phyloP scores from a whole-genome alignment of 1,139 yeast species.

The Saccharomyces hybrid region DNA sequence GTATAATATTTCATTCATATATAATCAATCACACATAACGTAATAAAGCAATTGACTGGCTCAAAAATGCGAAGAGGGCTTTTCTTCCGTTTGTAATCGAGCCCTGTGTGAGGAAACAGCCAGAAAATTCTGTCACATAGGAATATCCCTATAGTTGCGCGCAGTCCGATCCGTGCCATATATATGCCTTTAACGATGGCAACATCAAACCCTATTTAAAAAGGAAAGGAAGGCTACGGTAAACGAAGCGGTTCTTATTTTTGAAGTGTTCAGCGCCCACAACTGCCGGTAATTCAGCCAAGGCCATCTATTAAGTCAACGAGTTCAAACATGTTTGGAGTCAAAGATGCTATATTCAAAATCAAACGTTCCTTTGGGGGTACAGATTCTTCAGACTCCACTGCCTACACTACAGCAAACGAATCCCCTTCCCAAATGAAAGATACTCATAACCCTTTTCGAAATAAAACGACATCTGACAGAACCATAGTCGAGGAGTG shows the following conservation, averaged over 20 bases:
- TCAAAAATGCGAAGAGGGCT: background rate
- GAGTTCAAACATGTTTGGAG: slow-evolving; percentile 7
- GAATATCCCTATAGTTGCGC: background rate
- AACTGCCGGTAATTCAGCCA: background rate
- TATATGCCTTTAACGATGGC: background rate
- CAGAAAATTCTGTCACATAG: background rate
- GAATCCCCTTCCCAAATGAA: background rate
- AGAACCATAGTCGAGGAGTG: slow-evolving; percentile 11
- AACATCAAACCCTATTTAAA: background rate
- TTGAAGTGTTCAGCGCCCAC: background rate
- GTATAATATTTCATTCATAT: background rate
- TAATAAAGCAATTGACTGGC: background rate
- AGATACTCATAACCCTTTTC: background rate
- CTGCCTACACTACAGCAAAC: background rate
- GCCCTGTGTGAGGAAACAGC: background rate
- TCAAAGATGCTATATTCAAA: slow-evolving; percentile 8
- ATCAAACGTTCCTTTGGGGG: slow-evolving; percentile 5
- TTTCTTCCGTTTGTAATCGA: background rate
- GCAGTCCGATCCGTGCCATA: background rate
- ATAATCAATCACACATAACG: too few relatives aligned
- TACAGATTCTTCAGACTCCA: slow-evolving; percentile 1
- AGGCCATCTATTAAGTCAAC: background rate
- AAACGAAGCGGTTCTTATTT: background rate
- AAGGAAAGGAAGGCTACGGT: background rate
- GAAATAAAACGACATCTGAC: background rate